phyloP scores from a whole-genome alignment of 805 yeast species.

The Yamadazyma sp. region DNA sequence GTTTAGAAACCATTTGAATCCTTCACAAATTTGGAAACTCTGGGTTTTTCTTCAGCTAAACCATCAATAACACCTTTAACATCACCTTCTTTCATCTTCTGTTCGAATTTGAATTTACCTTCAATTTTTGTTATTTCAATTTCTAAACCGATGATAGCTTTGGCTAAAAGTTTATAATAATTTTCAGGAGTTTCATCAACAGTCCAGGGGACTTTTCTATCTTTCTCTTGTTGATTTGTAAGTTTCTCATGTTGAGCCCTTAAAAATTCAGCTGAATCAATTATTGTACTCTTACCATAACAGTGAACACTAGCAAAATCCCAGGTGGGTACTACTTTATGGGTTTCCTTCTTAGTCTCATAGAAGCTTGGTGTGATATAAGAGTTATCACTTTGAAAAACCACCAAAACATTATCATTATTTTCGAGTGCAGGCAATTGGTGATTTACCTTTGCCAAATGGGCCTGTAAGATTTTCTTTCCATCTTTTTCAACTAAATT shows the following conservation, averaged over 20 bases:
- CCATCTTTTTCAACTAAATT: constrained; percentile 34
- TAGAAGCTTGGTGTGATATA: constrained; percentile 63
- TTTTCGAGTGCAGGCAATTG: constrained; percentile 43
- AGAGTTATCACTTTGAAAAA: constrained; percentile 50
- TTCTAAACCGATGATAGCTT: constrained; percentile 54
- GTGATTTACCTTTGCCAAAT: constrained; percentile 50
- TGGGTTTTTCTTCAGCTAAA: constrained; percentile 32
- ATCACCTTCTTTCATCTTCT: constrained; percentile 42
- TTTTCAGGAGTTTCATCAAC: constrained; percentile 55
- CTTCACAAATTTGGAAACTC: constrained; percentile 24
- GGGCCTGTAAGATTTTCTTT: constrained; percentile 47
- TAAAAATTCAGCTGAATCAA: constrained; percentile 46
- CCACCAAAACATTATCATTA: constrained; percentile 42
- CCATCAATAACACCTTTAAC: constrained; percentile 52
- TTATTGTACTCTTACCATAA: constrained; percentile 46
- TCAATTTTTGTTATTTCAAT: constrained; percentile 46
- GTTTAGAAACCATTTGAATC: constrained; percentile 10
- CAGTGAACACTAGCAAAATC: constrained; percentile 57
- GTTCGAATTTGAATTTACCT: constrained; percentile 60
- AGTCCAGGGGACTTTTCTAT: constrained; percentile 47
- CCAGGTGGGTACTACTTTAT: constrained; percentile 71
- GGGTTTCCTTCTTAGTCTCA: constrained; percentile 51
- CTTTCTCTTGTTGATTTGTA: constrained; percentile 46
- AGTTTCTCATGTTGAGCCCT: constrained; percentile 41
- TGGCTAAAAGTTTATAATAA: constrained; percentile 41